Evolutionary conservation across 805 yeast species (phyloP), one percentile per base, ranked within the genome.

Genomic region (Candida succiphila): DNA sequence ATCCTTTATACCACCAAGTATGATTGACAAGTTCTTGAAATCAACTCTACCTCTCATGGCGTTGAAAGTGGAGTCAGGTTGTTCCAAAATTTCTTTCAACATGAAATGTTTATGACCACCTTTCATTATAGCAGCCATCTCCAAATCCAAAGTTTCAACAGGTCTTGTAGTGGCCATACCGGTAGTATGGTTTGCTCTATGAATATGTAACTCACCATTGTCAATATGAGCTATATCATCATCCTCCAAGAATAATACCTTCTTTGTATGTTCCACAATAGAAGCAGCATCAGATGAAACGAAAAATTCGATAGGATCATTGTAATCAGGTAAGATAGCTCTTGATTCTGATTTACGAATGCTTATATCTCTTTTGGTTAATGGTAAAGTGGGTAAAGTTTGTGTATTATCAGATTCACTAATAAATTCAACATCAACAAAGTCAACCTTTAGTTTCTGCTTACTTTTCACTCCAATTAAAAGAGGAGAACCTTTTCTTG

Each of bases 31-130:
- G 56, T 78, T 78, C 29, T 78, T 87, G 53, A 92, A 92, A 61
- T 92, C 97, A 41, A 92, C 70, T 69, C 99, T 85, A 54, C 99
- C 99, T 69, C 98, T 82, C 98, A 92, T 92, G 33, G 99, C 92
- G 67, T 92, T 92, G 58, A 88, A 82, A 33, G 96, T 82, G 4
- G 97, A 88, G 54, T 92, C 98, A 25, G 98, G 98, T 65, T 92
- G 99, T 63, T 92, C 98, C 54, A 82, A 86, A 48, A 92, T 92
- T 66, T 92, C 99, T 71, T 92, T 92, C 65, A 87, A 94, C 99
- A 92, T 92, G 61, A 89, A 92, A 64, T 92, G 98, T 48, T 75
- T 78, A 66, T 82, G 89, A 42, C 84, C 82, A 51, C 98, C 98
- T 67, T 87, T 89, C 97, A 92, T 92, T 56, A 92, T 89, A 65